phyloP scores from a whole-genome alignment of 768 basidiomycete genomes.

The Suillus cothurnatus region DNA sequence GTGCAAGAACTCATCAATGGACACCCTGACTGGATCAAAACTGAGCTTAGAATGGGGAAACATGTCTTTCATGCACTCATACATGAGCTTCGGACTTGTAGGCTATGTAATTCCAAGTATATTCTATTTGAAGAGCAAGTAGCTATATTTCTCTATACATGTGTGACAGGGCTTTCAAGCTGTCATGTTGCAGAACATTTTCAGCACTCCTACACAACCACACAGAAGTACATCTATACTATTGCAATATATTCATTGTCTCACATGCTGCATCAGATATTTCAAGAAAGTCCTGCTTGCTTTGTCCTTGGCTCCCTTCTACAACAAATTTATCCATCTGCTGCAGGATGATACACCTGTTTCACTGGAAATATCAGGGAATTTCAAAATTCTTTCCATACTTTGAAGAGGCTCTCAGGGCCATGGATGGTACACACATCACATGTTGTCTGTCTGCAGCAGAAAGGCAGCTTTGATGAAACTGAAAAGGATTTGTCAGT shows the following conservation, averaged over 20 bases:
- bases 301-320: neutral
- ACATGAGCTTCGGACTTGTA: slow-evolving; percentile 14
- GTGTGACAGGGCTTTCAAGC: slow-evolving; percentile 13
- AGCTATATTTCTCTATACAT: slow-evolving; percentile 18
- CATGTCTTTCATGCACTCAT: slow-evolving; percentile 27
- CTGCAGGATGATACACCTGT: slow-evolving; percentile 8
- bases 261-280: slow-evolving; percentile 14
- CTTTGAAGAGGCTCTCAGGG: slow-evolving; percentile 32
- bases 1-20: slow-evolving; percentile 26
- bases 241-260: neutral
- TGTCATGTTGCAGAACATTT: slow-evolving; percentile 16
- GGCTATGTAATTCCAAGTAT: slow-evolving; percentile 21
- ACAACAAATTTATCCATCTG: neutral
- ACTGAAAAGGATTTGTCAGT: slow-evolving; percentile 33
- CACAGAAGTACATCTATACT: neutral
- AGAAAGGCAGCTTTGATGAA: slow-evolving; percentile 16
- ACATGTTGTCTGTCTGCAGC: slow-evolving; percentile 18
- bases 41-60: slow-evolving; percentile 22
- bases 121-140: slow-evolving; percentile 16
- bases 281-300: slow-evolving; percentile 13
- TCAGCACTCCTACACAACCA: slow-evolving; percentile 12
- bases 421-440: slow-evolving; percentile 39
- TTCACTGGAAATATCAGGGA: slow-evolving; percentile 27
- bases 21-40: slow-evolving; percentile 23
- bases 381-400: slow-evolving; percentile 37